phyloP scores from a whole-genome alignment of 2,329 filamentous ascomycete genomes.

The Ceratocystis papillata region DNA sequence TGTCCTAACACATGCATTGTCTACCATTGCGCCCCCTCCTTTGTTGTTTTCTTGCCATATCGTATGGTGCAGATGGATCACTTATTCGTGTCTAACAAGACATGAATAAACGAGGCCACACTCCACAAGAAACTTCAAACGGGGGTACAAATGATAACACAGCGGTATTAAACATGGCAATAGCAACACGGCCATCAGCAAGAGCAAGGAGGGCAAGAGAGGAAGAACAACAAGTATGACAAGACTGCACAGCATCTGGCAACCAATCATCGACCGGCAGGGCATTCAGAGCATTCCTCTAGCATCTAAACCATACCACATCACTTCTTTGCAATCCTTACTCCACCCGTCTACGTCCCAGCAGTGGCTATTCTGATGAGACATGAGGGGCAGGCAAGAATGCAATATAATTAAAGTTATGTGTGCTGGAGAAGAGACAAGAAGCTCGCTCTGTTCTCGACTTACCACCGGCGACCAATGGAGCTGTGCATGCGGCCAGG shows the following conservation, averaged over 20 bases:
- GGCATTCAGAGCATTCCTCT: neutral
- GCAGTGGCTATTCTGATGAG: conserved; percentile 16
- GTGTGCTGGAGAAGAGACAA: neutral
- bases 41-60: neutral
- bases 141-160: neutral
- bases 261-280: conserved; percentile 4
- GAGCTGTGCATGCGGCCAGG: conserved; percentile 48
- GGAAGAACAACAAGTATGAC: conserved; percentile 7
- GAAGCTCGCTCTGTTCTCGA: conserved; percentile 1
- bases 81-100: conserved; percentile 4
- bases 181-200: neutral
- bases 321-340: neutral
- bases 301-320: too few relatives aligned
- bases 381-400: neutral
- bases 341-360: neutral
- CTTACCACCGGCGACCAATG: conserved; percentile 46
- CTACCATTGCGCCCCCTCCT: neutral
- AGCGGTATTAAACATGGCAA: neutral
- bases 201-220: neutral
- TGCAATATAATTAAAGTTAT: neutral
- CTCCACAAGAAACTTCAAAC: neutral
- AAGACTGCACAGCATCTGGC: conserved; percentile 4
- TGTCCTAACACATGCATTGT: neutral
- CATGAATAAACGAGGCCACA: conserved; percentile 12
- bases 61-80: neutral